Conservation (phyloP, 768 basidiomycete species). For the Trametes cubensis region DNA sequence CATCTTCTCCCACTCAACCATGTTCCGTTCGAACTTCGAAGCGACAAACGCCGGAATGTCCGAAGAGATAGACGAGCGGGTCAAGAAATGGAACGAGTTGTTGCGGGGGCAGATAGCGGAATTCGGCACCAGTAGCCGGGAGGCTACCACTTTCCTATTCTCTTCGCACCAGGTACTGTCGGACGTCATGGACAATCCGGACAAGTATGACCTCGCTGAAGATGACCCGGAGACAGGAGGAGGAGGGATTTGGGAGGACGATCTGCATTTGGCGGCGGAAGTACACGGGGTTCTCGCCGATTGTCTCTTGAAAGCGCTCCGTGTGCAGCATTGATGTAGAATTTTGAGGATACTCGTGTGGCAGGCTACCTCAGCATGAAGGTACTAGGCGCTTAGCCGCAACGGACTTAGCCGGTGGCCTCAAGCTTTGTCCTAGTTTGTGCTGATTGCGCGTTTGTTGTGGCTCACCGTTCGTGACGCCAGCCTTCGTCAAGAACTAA, state of each 20-base stretch:
- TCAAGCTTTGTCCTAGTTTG: no score
- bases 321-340: no score
- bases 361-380: no score
- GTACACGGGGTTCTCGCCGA: slow-evolving; percentile 40
- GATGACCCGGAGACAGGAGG: slow-evolving; percentile 36
- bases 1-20: not conserved
- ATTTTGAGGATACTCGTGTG: no score
- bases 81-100: slow-evolving; percentile 37
- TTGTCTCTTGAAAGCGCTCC: slow-evolving; percentile 2
- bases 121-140: slow-evolving; percentile 29
- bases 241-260: slow-evolving; percentile 43
- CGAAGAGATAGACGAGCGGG: slow-evolving; percentile 22
- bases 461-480: no score
- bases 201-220: slow-evolving; percentile 35
- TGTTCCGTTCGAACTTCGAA: not conserved
- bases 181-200: slow-evolving; percentile 40
- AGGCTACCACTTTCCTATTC: slow-evolving; percentile 38
- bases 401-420: no score
- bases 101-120: slow-evolving; percentile 26
- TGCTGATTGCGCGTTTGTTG: no score
- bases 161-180: slow-evolving; percentile 37
- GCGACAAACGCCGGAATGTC: not conserved
- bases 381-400: no score
- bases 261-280: slow-evolving; percentile 39
- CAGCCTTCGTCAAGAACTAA: no score